phyloP scores from a whole-genome alignment of 1,284 basidiomycete genomes.

The Trichosporon inkin region DNA sequence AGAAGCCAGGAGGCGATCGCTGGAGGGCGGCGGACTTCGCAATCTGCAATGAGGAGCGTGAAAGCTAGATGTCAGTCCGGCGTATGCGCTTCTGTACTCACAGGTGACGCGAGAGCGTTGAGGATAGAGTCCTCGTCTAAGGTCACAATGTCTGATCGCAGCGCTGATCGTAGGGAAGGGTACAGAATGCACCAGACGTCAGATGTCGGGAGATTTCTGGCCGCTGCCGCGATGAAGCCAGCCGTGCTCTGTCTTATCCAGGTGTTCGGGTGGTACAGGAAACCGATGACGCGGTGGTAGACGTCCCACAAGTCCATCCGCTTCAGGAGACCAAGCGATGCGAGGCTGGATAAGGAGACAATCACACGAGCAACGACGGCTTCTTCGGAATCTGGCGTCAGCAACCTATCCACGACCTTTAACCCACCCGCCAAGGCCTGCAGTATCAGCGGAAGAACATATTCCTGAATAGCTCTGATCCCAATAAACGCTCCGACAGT shows the following conservation, averaged over 20 bases:
- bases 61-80: slow-evolving; percentile 55
- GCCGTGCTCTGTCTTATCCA: slow-evolving; percentile 93
- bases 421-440: slow-evolving; percentile 79
- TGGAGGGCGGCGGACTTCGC: slow-evolving; percentile 57
- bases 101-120: slow-evolving; percentile 68
- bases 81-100: slow-evolving; percentile 50
- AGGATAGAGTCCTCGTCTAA: slow-evolving; percentile 73
- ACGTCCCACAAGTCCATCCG: slow-evolving; percentile 93
- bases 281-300: slow-evolving; percentile 77
- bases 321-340: slow-evolving; percentile 78
- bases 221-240: slow-evolving; percentile 78
- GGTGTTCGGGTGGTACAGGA: slow-evolving; percentile 92
- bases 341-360: slow-evolving; percentile 74
- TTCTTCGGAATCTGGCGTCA: slow-evolving; percentile 78
- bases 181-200: slow-evolving; percentile 97
- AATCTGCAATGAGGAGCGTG: slow-evolving; percentile 75
- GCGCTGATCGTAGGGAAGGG: slow-evolving; percentile 76
- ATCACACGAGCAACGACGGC: slow-evolving; percentile 85
- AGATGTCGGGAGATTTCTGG: slow-evolving; percentile 69
- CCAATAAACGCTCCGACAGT: slow-evolving; percentile 91
- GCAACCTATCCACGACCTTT: not conserved
- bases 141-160: slow-evolving; percentile 76
- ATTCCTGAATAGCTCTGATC: slow-evolving; percentile 64
- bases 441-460: slow-evolving; percentile 89
- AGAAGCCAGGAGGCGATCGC: slow-evolving; percentile 60